phyloP scores from a whole-genome alignment of 2,329 filamentous ascomycete genomes.

The Lecanicillium sp. region DNA sequence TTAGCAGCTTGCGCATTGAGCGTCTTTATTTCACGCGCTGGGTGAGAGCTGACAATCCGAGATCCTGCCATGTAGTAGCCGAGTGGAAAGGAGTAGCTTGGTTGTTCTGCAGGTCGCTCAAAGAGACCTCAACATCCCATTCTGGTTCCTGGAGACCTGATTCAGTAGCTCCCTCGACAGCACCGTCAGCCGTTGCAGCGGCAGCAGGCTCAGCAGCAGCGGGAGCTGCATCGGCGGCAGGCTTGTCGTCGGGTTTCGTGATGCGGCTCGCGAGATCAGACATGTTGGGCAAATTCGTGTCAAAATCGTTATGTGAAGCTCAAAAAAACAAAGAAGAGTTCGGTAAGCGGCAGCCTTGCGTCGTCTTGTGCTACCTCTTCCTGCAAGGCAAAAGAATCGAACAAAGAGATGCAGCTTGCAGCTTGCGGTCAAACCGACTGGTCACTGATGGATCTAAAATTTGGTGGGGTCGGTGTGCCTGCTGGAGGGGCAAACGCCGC shows the following conservation, averaged over 20 bases:
- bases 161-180: constrained; percentile 29
- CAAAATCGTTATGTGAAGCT: background rate
- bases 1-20: too few relatives aligned
- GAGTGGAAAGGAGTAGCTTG: constrained; percentile 83
- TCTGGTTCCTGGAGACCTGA: constrained; percentile 60
- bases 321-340: background rate
- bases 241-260: constrained; percentile 31
- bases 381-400: background rate
- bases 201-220: constrained; percentile 13
- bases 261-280: constrained; percentile 44
- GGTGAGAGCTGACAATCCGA: constrained; percentile 61
- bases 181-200: constrained; percentile 27
- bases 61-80: constrained; percentile 72
- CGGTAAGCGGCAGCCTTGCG: background rate
- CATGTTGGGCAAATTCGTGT: constrained; percentile 23
- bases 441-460: constrained; percentile 10
- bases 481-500: constrained; percentile 22
- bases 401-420: constrained; percentile 8
- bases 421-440: constrained; percentile 3
- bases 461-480: constrained; percentile 22
- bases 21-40: too few relatives aligned
- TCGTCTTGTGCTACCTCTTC: background rate
- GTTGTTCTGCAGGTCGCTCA: constrained; percentile 82
- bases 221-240: constrained; percentile 16
- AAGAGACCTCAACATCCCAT: constrained; percentile 85